These are phyloP conservation scores for Volvox reticuliferus DNA, from an alignment of 139 green algal species.

Conservation along the genomic window DNA sequence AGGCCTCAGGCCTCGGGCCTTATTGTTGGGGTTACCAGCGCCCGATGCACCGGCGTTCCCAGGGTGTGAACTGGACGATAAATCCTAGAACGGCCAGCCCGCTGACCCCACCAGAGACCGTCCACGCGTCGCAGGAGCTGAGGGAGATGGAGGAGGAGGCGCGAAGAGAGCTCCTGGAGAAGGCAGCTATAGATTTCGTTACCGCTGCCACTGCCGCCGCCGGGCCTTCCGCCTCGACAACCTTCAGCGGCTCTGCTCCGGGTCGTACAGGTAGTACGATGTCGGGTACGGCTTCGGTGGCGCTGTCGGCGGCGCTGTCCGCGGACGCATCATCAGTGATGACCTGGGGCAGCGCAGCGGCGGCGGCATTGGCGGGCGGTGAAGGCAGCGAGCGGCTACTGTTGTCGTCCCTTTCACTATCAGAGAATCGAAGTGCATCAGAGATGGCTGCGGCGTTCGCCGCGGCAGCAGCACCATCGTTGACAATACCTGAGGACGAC, in stretches of 20 bases:
- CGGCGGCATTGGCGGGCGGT: not conserved
- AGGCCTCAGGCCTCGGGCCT: too few relatives aligned
- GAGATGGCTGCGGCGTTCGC: conserved; percentile 30
- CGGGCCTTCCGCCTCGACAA: not conserved
- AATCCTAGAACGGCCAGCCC: too few relatives aligned
- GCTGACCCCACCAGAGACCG: not conserved
- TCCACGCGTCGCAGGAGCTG: conserved; percentile 9
- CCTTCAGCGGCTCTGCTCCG: not conserved
- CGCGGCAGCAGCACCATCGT: conserved; percentile 1
- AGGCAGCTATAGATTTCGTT: conserved; percentile 2
- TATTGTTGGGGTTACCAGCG: too few relatives aligned
- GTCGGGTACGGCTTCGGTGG: not conserved
- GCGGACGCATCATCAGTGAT: not conserved
- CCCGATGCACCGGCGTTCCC: too few relatives aligned
- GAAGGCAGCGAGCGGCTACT: not conserved
- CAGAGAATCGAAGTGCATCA: not conserved
- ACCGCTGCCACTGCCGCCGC: not conserved
- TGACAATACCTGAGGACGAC: conserved; percentile 15
- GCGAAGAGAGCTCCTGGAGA: conserved; percentile 34
- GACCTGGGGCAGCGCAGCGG: not conserved
- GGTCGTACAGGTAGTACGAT: not conserved
- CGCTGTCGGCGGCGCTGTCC: not conserved
- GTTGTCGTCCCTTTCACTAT: not conserved
- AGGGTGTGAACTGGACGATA: too few relatives aligned
- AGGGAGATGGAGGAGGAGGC: conserved; percentile 30